Conservation (phyloP, 805 yeast species). For the Candida schatavii region DNA sequence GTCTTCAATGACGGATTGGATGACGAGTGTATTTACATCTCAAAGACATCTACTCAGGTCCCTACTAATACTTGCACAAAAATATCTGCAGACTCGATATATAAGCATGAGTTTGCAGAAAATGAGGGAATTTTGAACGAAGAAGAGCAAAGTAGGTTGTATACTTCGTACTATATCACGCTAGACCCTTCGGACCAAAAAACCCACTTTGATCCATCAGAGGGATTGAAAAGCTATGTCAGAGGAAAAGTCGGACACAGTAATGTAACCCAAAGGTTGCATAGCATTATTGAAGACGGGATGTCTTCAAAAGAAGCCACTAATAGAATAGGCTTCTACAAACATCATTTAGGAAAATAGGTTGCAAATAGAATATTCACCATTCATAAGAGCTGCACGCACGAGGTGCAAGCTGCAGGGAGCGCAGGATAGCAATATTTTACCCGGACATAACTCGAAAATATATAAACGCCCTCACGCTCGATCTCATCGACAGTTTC, state of each 20-base stretch:
- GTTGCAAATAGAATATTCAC: too few species aligned
- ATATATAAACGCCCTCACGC: conserved; percentile 2
- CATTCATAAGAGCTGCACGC: too few species aligned
- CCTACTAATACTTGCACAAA: conserved; percentile 2
- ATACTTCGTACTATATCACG: conserved; percentile 34
- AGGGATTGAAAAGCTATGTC: conserved; percentile 1
- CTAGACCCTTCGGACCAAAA: conserved; percentile 16
- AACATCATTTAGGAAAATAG: too few species aligned
- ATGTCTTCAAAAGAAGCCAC: conserved; percentile 1
- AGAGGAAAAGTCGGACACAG: conserved; percentile 17
- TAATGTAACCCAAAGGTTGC: conserved; percentile 6
- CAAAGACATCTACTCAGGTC: conserved; percentile 5
- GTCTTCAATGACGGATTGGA: conserved; percentile 22
- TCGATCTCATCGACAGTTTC: conserved; percentile 1
- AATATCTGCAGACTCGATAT: conserved; percentile 16
- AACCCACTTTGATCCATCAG: conserved; percentile 16
- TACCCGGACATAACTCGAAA: conserved; percentile 6
- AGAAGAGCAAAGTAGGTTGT: conserved; percentile 37
- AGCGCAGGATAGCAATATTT: too few species aligned
- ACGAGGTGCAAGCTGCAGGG: too few species aligned
- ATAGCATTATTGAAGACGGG: neutral
- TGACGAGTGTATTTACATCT: conserved; percentile 15
- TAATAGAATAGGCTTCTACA: conserved; percentile 2
- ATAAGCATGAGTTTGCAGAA: conserved; percentile 16
- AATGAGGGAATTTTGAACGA: conserved; percentile 41